These are phyloP conservation scores for Starmerella bacillaris DNA, from an alignment of 805 yeast species.

Conservation along the genomic window DNA sequence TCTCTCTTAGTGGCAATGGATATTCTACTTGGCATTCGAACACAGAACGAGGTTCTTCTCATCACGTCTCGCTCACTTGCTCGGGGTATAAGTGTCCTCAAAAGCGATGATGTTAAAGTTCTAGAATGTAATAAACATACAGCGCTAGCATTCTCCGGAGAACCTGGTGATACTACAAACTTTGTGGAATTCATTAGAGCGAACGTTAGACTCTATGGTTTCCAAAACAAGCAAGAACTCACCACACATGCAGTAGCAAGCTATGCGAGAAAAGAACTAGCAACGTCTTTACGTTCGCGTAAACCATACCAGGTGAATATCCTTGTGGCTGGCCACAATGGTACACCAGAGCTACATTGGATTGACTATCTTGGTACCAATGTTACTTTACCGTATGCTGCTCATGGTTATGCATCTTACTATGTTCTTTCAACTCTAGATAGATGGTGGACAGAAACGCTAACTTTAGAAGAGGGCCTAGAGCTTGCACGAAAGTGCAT, in stretches of 20 bases:
- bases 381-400: constrained; percentile 84
- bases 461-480: constrained; percentile 63
- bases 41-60: constrained; percentile 60
- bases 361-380: constrained; percentile 88
- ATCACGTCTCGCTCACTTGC: constrained; percentile 94
- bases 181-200: constrained; percentile 92
- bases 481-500: constrained; percentile 54
- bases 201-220: constrained; percentile 68
- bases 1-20: constrained; percentile 62
- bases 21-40: constrained; percentile 69
- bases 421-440: constrained; percentile 80
- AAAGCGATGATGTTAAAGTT: constrained; percentile 66
- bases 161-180: constrained; percentile 88
- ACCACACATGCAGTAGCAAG: constrained; percentile 75
- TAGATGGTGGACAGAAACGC: constrained; percentile 66
- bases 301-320: constrained; percentile 90
- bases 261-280: constrained; percentile 74
- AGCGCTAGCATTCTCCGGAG: constrained; percentile 82
- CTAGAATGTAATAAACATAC: constrained; percentile 54
- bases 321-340: constrained; percentile 71
- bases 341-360: constrained; percentile 58
- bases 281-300: constrained; percentile 74
- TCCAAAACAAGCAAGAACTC: constrained; percentile 68
- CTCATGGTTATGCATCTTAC: constrained; percentile 97
- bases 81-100: constrained; percentile 70